A percentile compares a stretch with the other conserved stretches of the same genome.
phyloP scores from a whole-genome alignment of 257 asterid genomes.

The Perilla frutescens region DNA sequence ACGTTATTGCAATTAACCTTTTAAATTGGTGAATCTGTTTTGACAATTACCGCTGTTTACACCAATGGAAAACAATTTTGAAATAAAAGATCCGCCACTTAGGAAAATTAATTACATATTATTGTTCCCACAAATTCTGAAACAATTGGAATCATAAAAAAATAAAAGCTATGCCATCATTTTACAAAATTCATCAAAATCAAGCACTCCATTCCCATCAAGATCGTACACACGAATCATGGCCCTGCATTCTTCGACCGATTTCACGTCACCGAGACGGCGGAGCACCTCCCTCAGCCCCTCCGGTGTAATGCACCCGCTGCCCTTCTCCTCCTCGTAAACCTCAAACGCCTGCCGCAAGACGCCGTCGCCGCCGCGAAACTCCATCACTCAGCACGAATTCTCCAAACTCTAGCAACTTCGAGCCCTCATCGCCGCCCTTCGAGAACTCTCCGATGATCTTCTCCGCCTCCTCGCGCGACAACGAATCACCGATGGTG shows the following conservation, averaged over 20 bases:
- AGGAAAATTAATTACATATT: no score
- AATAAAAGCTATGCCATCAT: constrained; percentile 43
- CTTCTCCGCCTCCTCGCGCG: no score
- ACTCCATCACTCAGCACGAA: constrained; percentile 46
- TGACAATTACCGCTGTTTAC: no score
- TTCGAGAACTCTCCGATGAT: no score
- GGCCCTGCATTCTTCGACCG: constrained; percentile 50
- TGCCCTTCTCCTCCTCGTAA: constrained; percentile 60
- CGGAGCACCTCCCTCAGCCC: constrained; percentile 51
- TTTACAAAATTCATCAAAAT: constrained; percentile 50
- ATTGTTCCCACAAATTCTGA: no score
- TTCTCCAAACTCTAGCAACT: constrained; percentile 47
- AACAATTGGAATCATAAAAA: no score
- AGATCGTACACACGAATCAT: constrained; percentile 60
- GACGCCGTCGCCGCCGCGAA: constrained; percentile 32
- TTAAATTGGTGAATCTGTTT: no score
- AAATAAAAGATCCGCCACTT: no score
- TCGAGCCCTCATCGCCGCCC: no score
- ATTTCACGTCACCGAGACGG: constrained; percentile 51
- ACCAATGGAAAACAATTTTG: no score
- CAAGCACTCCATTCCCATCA: constrained; percentile 67
- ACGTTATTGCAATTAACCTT: no score
- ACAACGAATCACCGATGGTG: no score
- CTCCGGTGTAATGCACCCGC: constrained; percentile 57
- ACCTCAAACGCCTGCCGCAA: constrained; percentile 58